A percentile compares a stretch with the other conserved stretches of the same genome.
These are phyloP conservation scores for Skeletonema costatum DNA, from an alignment of 108 stramenopile genomes.

Conservation along the genomic window DNA sequence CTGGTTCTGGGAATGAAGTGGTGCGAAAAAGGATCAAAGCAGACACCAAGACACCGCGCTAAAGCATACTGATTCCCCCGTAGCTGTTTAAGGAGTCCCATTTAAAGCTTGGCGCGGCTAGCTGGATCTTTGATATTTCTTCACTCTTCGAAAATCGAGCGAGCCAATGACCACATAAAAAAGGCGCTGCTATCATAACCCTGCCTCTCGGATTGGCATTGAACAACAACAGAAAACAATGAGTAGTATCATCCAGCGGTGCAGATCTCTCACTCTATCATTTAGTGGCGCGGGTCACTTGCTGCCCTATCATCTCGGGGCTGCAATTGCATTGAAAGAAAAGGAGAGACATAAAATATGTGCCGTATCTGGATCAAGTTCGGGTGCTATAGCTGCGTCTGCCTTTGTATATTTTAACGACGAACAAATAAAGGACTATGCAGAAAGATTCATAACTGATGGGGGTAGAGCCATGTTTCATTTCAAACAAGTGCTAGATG, in stretches of 20 bases:
- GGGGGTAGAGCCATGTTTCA: conserved; percentile 48
- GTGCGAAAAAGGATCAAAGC: too few relatives aligned
- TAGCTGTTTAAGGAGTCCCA: too few relatives aligned
- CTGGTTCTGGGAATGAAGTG: too few relatives aligned
- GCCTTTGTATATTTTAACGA: conserved; percentile 14
- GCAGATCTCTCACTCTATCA: conserved; percentile 42
- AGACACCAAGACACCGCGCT: too few relatives aligned
- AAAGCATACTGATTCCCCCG: too few relatives aligned
- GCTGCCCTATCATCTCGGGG: conserved; percentile 61
- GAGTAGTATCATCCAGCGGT: neutral
- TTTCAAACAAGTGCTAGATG: conserved; percentile 35
- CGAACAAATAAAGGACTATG: conserved; percentile 52
- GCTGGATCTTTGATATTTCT: too few relatives aligned
- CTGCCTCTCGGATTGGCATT: too few relatives aligned
- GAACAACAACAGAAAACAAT: neutral
- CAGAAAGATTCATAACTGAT: conserved; percentile 58
- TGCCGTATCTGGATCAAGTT: conserved; percentile 56
- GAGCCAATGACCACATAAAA: too few relatives aligned
- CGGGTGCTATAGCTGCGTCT: conserved; percentile 64
- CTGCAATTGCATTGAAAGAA: conserved; percentile 15
- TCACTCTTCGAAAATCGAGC: too few relatives aligned
- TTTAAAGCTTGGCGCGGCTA: too few relatives aligned
- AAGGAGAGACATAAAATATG: conserved; percentile 13
- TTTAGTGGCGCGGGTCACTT: conserved; percentile 65
- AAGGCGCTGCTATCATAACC: too few relatives aligned